Evolutionary conservation across 805 yeast species (phyloP).

Genomic region (Teunomyces aglyptinius): DNA sequence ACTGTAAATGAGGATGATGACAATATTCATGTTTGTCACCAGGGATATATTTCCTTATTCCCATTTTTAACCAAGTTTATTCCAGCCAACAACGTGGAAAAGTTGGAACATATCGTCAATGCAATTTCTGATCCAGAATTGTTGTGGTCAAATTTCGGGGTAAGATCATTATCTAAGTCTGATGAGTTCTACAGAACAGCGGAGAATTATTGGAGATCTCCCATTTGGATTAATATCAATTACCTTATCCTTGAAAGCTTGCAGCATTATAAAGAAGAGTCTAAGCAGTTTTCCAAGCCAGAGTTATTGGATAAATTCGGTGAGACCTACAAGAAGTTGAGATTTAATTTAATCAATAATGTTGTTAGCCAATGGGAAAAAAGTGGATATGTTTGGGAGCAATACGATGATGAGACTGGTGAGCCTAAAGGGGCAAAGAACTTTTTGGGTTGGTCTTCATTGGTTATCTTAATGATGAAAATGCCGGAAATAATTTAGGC

Average conservation of each 20-base stretch:
- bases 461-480: slow-evolving; percentile 75
- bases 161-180: slow-evolving; percentile 72
- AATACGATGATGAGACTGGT: slow-evolving; percentile 78
- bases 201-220: slow-evolving; percentile 96
- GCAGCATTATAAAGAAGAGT: slow-evolving; percentile 45
- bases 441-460: slow-evolving; percentile 92
- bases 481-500: slow-evolving; percentile 55
- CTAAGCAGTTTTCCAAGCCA: slow-evolving; percentile 29
- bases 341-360: slow-evolving; percentile 66
- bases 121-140: slow-evolving; percentile 66
- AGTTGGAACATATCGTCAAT: slow-evolving; percentile 52
- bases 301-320: slow-evolving; percentile 36
- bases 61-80: slow-evolving; percentile 79
- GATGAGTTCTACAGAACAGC: slow-evolving; percentile 68
- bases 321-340: slow-evolving; percentile 52
- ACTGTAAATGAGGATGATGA: slow-evolving; percentile 73
- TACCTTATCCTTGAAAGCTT: slow-evolving; percentile 75
- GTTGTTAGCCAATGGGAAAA: slow-evolving; percentile 64
- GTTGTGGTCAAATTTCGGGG: slow-evolving; percentile 76
- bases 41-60: slow-evolving; percentile 83
- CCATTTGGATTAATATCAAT: slow-evolving; percentile 90
- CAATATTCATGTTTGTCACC: slow-evolving; percentile 69
- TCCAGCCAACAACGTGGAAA: slow-evolving; percentile 39
- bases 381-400: slow-evolving; percentile 89
- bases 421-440: slow-evolving; percentile 78